Conservation (phyloP, 2,329 filamentous ascomycete genomes). For the Colletotrichum echinochloae region DNA sequence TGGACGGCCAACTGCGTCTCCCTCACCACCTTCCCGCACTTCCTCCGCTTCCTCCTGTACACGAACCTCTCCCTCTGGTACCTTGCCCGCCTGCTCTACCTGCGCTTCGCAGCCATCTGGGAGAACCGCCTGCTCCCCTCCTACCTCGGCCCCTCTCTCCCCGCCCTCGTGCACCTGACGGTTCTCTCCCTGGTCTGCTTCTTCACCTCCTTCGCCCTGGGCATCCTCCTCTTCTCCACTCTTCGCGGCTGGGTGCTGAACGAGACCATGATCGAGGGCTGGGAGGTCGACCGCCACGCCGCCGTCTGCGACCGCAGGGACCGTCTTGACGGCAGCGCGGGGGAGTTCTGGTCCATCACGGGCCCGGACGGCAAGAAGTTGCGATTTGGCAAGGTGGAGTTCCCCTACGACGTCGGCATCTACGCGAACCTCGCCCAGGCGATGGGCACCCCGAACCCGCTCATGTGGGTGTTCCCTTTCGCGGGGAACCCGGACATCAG, state of each 20-base stretch:
- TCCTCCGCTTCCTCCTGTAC: conserved; percentile 81
- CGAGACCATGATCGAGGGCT: conserved; percentile 84
- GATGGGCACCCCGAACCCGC: conserved; percentile 76
- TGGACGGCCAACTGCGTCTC: conserved; percentile 89
- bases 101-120: conserved; percentile 72
- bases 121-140: conserved; percentile 73
- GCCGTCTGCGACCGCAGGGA: conserved; percentile 61
- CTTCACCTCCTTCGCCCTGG: conserved; percentile 70
- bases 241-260: conserved; percentile 73
- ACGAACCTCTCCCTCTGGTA: conserved; percentile 73
- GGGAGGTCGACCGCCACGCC: conserved; percentile 77
- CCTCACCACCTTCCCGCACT: conserved; percentile 84
- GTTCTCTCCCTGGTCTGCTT: conserved; percentile 69
- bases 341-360: conserved; percentile 56
- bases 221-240: conserved; percentile 74
- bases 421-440: conserved; percentile 79
- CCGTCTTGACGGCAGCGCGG: conserved; percentile 50
- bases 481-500: conserved; percentile 62
- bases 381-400: conserved; percentile 75
- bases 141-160: conserved; percentile 76
- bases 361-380: conserved; percentile 56
- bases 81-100: conserved; percentile 71
- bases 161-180: conserved; percentile 71
- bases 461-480: conserved; percentile 79
- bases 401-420: conserved; percentile 84